Percentiles rank a stretch among this genome's conserved stretches.
phyloP scores from a whole-genome alignment of 1,139 yeast species.

The Yamadazyma atlantica region DNA sequence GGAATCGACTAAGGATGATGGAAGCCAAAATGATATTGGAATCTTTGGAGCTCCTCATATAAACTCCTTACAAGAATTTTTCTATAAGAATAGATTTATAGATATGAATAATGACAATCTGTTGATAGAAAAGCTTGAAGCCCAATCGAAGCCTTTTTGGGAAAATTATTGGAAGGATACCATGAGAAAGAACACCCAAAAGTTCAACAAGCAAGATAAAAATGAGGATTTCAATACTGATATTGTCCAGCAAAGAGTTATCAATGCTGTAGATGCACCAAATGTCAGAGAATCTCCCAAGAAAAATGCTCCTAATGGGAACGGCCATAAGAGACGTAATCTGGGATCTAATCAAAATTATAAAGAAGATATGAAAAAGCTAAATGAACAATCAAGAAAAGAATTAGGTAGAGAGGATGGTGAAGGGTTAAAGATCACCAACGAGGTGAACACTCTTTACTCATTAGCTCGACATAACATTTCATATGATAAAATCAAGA shows the following conservation, averaged over 20 bases:
- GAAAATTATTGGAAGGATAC: constrained; percentile 48
- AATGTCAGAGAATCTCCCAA: constrained; percentile 10
- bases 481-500: constrained; percentile 22
- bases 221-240: constrained; percentile 19
- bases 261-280: constrained; percentile 13
- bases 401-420: constrained; percentile 18
- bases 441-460: constrained; percentile 16
- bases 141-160: constrained; percentile 49
- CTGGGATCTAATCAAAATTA: not conserved
- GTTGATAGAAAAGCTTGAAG: constrained; percentile 28
- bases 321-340: constrained; percentile 2
- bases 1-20: constrained; percentile 15
- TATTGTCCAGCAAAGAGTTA: constrained; percentile 16
- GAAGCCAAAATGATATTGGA: constrained; percentile 27
- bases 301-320: constrained; percentile 3
- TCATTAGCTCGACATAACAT: constrained; percentile 16
- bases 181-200: constrained; percentile 31
- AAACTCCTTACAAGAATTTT: constrained; percentile 51
- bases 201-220: constrained; percentile 29
- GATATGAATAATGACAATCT: constrained; percentile 24
- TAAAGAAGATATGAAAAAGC: constrained; percentile 10
- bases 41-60: constrained; percentile 64
- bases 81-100: constrained; percentile 50
- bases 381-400: constrained; percentile 8
- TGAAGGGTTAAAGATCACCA: constrained; percentile 21